Base-by-base conservation (phyloP, 2,329 filamentous ascomycete genomes). In the Hymenoscyphus scutula region DNA sequence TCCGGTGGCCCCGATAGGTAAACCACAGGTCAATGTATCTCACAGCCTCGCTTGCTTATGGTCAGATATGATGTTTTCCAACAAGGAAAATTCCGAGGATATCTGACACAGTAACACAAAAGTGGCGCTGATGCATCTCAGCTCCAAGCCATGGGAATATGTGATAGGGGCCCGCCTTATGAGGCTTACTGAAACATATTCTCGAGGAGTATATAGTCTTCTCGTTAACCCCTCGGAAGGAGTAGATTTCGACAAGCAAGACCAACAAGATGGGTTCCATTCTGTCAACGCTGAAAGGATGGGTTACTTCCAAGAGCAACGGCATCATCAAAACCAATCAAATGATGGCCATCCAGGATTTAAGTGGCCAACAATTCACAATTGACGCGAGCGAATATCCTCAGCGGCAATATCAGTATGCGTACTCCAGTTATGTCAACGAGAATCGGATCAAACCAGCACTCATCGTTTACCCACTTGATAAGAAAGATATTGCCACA, bases 391-490 rank as follows among this genome's bases (percentile, higher is more conserved):
- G 34, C 17, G 58, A 23, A 23, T 76, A 71, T 48, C 62, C 71
- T 3, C 58, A 67, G 17, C 64, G 76, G 59, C 75, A 74, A 29
- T 74, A 77, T 38, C 77, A 81, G 67, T 81, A 81, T 69, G 79
- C 80, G 2, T 75, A 76, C 0, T 78, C 78, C 0, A 76, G 76
- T 0, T 75, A 81, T 62, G 73, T 74, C 6, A 59, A 69, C 17
- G 77, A 79, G 19, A 77, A 77, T 51, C 69, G 79, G 56, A 77
- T 81, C 69, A 71, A 78, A 61, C 80, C 80, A 2, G 76, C 67
- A 2, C 71, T 80, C 32, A 80, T 82, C 45, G 70, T 81, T 0
- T 76, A 78, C 58, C 79, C 80, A 3, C 75, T 74, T 27, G 73
- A 72, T 53, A 76, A 79, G 29, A 69, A 78, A 23, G 80, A 82